Base-by-base conservation (phyloP, 2,329 filamentous ascomycete genomes). In the Cladosporium sp. region DNA sequence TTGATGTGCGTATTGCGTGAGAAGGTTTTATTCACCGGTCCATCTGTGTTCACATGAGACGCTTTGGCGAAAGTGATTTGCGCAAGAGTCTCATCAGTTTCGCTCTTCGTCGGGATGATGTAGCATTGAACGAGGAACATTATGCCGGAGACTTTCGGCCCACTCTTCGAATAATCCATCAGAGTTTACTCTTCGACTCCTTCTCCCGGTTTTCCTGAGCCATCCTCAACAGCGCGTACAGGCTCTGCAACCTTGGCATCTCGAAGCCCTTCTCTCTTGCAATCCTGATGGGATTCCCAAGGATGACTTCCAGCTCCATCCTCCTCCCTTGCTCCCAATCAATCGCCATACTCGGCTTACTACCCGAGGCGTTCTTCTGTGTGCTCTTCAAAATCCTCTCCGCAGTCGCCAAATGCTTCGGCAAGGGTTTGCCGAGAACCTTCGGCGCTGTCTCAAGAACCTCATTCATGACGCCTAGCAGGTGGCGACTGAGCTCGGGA, bases 261-360 rank as follows among this genome's bases (percentile, higher is more conserved):
- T 84, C 78, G 4, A 83, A 76, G 0, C 83, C 84, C 43, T 76
- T 75, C 47, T 74, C 75, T 57, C 80, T 70, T 8, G 84, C 84
- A 40, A 85, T 80, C 55, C 81, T 70, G 25, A 87, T 78, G 1
- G 84, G 83, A 62, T 88, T 87, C 1, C 85, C 84, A 19, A 88
- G 63, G 35, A 88, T 86, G 30, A 86, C 84, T 67, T 88, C 85
- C 43, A 88, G 64, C 71, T 88, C 85, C 74, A 88, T 75, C 35
- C 76, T 77, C 60, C 80, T 74, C 0, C 81, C 80, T 1, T 73
- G 75, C 65, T 85, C 82, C 82, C 83, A 87, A 61, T 88, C 85
- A 12, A 84, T 67, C 58, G 85, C 70, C 85, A 88, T 88, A 62
- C 63, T 79, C 61, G 68, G 76, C 58, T 78, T 77, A 15, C 80